A percentile compares a stretch with the other conserved stretches of the same genome.
Conservation (phyloP, 345 rosid genomes). For the Lepidium sativum region DNA sequence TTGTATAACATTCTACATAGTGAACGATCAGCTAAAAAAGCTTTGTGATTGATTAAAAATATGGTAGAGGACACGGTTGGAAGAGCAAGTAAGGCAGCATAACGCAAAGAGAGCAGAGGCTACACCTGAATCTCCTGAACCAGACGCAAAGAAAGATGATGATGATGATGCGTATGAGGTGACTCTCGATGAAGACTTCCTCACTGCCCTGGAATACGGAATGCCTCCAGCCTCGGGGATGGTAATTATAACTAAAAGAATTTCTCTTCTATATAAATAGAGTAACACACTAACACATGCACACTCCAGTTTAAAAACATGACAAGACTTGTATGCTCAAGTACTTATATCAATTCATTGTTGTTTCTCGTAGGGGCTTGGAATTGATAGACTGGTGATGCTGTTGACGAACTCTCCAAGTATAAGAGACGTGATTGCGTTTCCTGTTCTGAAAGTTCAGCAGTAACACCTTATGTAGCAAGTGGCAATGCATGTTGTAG, state of each 20-base stretch:
- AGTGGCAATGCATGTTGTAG: constrained; percentile 12
- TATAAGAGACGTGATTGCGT: constrained; percentile 89
- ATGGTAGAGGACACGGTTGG: constrained; percentile 70
- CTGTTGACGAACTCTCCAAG: constrained; percentile 77
- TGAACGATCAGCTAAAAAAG: not conserved
- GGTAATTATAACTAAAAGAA: constrained; percentile 38
- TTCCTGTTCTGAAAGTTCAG: constrained; percentile 76
- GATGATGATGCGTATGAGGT: constrained; percentile 76
- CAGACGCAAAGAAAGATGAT: constrained; percentile 34
- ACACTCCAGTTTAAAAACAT: not conserved
- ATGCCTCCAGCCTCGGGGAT: constrained; percentile 99
- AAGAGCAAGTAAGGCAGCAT: constrained; percentile 92
- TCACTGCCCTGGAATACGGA: constrained; percentile 90
- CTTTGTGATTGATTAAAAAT: not conserved
- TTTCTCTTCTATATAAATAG: not conserved
- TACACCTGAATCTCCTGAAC: constrained; percentile 26
- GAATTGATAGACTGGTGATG: constrained; percentile 91
- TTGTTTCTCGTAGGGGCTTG: constrained; percentile 57
- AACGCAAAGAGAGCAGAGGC: constrained; percentile 59
- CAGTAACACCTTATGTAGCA: constrained; percentile 24
- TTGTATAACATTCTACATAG: not conserved
- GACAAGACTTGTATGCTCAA: not conserved
- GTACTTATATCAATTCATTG: not conserved
- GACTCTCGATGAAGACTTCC: constrained; percentile 90
- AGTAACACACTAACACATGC: not conserved